Evolutionary conservation across 164 flowering plant species (phyloP), one percentile per base, ranked within the genome.

Genomic region (Aristolochia contorta): DNA sequence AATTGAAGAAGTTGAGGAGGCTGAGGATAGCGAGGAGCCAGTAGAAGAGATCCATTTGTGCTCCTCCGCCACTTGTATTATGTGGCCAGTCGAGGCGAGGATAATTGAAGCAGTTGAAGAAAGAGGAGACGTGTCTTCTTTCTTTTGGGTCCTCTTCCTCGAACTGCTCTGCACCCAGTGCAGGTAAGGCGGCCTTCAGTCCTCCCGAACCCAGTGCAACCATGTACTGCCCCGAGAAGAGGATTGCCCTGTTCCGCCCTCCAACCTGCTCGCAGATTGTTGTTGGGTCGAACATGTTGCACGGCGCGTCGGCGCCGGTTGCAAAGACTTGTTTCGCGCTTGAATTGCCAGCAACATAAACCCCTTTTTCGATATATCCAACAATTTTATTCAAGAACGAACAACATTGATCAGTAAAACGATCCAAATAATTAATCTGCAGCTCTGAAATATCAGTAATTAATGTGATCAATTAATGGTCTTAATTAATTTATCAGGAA

Each of bases 21-120:
- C 78, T 77, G 45, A 82, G 58, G 3, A 68, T 45, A 9, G 84
- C 58, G 27, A 82, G 74, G 65, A 80, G 45, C 76, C 73, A 72
- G 57, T 72, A 82, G 71, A 82, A 82, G 18, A 78, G 75, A 66
- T 82, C 77, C 60, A 82, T 48, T 60, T 77, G 77, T n/a, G n/a
- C n/a, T n/a, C n/a, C n/a, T n/a, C n/a, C n/a, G n/a, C n/a, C n/a
- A n/a, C n/a, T n/a, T n/a, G n/a, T n/a, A n/a, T n/a, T n/a, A n/a
- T n/a, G n/a, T n/a, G n/a, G n/a, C n/a, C n/a, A n/a, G n/a, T n/a
- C n/a, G n/a, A n/a, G n/a, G n/a, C n/a, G n/a, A n/a, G n/a, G n/a
- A n/a, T n/a, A n/a, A n/a, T n/a, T n/a, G 66, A 67, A 73, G 56
- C 55, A 72, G 49, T 78, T 78, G 71, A 78, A 78, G 66, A 70